A percentile compares a stretch with the other conserved stretches of the same genome.
phyloP scores from a whole-genome alignment of 2,329 filamentous ascomycete genomes.

The Aspergillus brunneoviolaceus region DNA sequence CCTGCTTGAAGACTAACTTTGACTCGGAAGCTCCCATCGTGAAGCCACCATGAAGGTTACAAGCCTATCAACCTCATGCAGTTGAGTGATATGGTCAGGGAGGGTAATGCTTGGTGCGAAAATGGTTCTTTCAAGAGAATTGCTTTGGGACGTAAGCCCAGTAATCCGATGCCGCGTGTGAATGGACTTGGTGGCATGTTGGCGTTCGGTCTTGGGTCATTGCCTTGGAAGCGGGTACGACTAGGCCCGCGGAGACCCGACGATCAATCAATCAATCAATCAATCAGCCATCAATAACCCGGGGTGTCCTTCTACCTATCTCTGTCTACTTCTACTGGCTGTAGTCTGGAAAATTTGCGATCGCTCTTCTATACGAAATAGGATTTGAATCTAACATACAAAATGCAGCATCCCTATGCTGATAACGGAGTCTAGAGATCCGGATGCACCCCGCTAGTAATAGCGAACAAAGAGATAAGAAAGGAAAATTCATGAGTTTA shows the following conservation, averaged over 20 bases:
- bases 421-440: background rate
- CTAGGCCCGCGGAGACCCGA: constrained; percentile 16
- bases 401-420: background rate
- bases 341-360: background rate
- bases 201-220: constrained; percentile 16
- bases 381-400: background rate
- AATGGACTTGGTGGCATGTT: constrained; percentile 20
- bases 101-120: background rate
- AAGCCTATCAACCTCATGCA: constrained; percentile 27
- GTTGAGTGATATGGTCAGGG: background rate
- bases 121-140: background rate
- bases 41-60: constrained; percentile 29
- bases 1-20: constrained; percentile 97
- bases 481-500: constrained; percentile 5
- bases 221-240: constrained; percentile 19
- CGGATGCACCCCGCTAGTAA: constrained; percentile 5
- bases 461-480: background rate
- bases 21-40: constrained; percentile 96
- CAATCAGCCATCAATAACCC: background rate
- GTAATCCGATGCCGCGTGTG: constrained; percentile 13
- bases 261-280: background rate
- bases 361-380: background rate
- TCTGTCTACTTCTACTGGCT: background rate
- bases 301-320: background rate
- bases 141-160: constrained; percentile 5